Evolutionary conservation across 1,139 yeast genomes (phyloP).

Genomic region (Groenewaldozyma auringiensis): DNA sequence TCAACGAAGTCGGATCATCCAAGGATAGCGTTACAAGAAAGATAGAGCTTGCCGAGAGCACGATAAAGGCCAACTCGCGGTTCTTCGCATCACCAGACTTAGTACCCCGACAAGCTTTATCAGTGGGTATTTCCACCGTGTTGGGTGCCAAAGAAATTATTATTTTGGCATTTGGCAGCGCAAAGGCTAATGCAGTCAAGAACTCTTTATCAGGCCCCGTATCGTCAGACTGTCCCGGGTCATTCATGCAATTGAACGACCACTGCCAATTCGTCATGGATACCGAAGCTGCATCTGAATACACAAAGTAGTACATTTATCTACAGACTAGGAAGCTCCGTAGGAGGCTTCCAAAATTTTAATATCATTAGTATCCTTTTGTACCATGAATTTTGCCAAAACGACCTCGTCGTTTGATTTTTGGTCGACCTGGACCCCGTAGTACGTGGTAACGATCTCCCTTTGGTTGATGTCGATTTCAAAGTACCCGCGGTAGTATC

Average conservation of each 20-base stretch:
- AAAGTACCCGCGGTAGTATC: conserved; percentile 7
- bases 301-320: conserved; percentile 6
- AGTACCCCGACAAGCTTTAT: conserved; percentile 49
- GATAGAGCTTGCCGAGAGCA: conserved; percentile 44
- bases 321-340: background rate
- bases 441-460: conserved; percentile 3
- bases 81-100: conserved; percentile 42
- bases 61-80: conserved; percentile 51
- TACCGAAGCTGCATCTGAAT: conserved; percentile 19
- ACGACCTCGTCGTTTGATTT: background rate
- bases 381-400: conserved; percentile 1
- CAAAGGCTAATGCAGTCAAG: conserved; percentile 25
- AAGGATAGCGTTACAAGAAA: conserved; percentile 43
- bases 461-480: background rate
- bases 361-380: background rate
- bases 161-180: conserved; percentile 25
- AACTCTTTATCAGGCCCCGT: conserved; percentile 21
- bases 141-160: conserved; percentile 51
- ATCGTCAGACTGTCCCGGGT: conserved; percentile 24
- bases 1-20: conserved; percentile 52
- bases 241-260: conserved; percentile 22
- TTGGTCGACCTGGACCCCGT: conserved; percentile 4
- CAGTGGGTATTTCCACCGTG: conserved; percentile 58
- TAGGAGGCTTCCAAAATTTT: background rate
- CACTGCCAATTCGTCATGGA: conserved; percentile 22